Conservation (phyloP, 768 basidiomycete species). For the Auriscalpium vulgare region DNA sequence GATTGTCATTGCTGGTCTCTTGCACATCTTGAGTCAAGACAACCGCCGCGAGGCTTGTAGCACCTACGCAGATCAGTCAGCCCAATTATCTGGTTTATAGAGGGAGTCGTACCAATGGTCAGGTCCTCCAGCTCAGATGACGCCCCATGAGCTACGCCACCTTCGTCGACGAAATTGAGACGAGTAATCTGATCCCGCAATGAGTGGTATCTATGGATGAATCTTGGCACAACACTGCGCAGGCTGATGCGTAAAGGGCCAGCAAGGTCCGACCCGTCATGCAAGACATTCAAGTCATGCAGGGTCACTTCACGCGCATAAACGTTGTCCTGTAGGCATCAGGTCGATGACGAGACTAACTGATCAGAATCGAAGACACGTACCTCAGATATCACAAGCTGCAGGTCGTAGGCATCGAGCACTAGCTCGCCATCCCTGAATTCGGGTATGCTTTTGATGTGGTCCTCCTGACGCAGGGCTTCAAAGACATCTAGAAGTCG, state of each 20-base stretch:
- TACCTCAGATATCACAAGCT: constrained; percentile 61
- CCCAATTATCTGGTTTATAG: no score
- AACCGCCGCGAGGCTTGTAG: no score
- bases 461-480: constrained; percentile 58
- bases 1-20: no score
- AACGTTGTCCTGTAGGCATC: constrained; percentile 11
- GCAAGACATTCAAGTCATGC: constrained; percentile 15
- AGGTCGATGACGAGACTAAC: neutral
- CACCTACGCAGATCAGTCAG: neutral
- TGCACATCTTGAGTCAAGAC: no score
- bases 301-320: constrained; percentile 17
- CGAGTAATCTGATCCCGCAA: constrained; percentile 10
- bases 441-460: constrained; percentile 37
- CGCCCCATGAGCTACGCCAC: neutral
- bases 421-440: constrained; percentile 54
- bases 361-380: constrained; percentile 1
- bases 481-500: constrained; percentile 64
- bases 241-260: constrained; percentile 15
- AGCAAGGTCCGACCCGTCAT: constrained; percentile 13
- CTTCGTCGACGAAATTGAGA: neutral
- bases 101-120: neutral
- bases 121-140: neutral
- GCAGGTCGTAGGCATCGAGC: constrained; percentile 64
- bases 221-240: constrained; percentile 10
- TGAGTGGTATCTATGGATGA: constrained; percentile 13